These are phyloP conservation scores for Quercus dentata DNA, from an alignment of 306 rosid species.

Conservation along the genomic window DNA sequence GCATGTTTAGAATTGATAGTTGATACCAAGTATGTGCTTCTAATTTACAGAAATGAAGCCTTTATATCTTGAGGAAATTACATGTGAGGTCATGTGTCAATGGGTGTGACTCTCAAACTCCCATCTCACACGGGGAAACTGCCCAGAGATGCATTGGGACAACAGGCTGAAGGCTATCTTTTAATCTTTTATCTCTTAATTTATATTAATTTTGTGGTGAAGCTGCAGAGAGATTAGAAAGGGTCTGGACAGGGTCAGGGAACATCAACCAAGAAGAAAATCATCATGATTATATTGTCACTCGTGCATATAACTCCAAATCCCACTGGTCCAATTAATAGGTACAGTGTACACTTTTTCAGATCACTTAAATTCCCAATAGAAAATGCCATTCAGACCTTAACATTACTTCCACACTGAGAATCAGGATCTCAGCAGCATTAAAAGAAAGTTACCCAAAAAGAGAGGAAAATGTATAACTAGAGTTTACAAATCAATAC, in stretches of 20 bases:
- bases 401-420: not conserved
- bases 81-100: not conserved
- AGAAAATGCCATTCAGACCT: not conserved
- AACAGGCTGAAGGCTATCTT: not conserved
- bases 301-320: not conserved
- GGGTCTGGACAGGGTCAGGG: not conserved
- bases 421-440: not conserved
- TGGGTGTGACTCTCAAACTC: not conserved
- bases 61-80: not conserved
- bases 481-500: conserved; percentile 33
- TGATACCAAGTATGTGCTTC: not conserved
- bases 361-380: not conserved
- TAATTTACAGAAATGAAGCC: not conserved
- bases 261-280: not conserved
- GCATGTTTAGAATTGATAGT: not conserved
- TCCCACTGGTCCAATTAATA: not conserved
- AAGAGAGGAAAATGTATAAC: not conserved
- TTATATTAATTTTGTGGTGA: not conserved
- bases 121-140: not conserved
- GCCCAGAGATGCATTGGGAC: not conserved
- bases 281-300: not conserved
- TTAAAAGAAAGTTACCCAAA: not conserved
- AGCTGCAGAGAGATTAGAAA: not conserved
- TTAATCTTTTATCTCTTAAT: not conserved
- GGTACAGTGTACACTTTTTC: not conserved